phyloP scores from a whole-genome alignment of 768 basidiomycete genomes.

The Hericium coralloides region DNA sequence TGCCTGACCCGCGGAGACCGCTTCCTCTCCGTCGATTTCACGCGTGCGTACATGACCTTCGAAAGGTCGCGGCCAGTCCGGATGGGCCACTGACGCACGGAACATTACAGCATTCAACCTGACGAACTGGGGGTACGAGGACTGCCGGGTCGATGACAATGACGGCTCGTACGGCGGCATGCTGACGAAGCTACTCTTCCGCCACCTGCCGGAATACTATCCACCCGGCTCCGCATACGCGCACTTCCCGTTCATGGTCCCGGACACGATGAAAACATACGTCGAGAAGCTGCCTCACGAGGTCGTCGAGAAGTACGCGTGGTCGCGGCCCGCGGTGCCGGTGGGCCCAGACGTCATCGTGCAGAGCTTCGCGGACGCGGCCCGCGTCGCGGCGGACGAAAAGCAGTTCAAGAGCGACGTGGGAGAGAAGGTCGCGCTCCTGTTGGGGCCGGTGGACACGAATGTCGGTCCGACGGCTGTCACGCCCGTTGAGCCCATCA shows the following conservation, averaged over 20 bases:
- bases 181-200: slow-evolving; percentile 65
- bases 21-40: slow-evolving; percentile 69
- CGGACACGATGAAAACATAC: slow-evolving; percentile 35
- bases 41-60: slow-evolving; percentile 38
- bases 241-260: slow-evolving; percentile 76
- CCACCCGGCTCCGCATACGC: slow-evolving; percentile 57
- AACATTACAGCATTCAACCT: slow-evolving; percentile 49
- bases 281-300: slow-evolving; percentile 25
- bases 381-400: background rate
- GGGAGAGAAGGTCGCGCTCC: background rate
- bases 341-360: slow-evolving; percentile 2
- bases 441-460: slow-evolving; percentile 1
- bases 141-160: slow-evolving; percentile 51
- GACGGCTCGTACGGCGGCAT: slow-evolving; percentile 75
- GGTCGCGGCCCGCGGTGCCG: slow-evolving; percentile 38
- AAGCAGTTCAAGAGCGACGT: background rate
- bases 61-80: background rate
- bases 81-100: background rate
- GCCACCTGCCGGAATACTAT: slow-evolving; percentile 62
- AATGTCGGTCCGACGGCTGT: too few species aligned
- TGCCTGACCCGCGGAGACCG: slow-evolving; percentile 71
- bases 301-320: slow-evolving; percentile 41
- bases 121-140: slow-evolving; percentile 72
- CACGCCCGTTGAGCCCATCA: too few species aligned
- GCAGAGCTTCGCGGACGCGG: background rate